Percentiles rank a stretch among this genome's conserved stretches.
These are phyloP conservation scores for Pilobolus umbonatus DNA, from an alignment of 192 early-diverging fungal species.

Conservation along the genomic window DNA sequence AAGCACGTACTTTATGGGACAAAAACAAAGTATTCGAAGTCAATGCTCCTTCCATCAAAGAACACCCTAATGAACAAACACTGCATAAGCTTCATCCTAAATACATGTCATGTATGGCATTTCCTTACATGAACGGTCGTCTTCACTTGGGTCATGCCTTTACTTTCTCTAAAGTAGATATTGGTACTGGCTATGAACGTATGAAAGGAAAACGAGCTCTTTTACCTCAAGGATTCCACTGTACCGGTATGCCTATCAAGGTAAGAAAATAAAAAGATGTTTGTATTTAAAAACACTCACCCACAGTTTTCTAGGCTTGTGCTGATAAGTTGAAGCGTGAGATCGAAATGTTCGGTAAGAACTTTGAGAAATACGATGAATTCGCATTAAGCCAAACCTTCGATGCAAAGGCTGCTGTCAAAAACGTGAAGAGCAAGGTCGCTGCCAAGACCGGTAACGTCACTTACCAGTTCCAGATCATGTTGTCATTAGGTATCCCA, in stretches of 20 bases:
- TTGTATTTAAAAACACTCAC: not conserved
- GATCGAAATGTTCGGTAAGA: constrained; percentile 75
- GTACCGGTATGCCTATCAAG: constrained; percentile 99
- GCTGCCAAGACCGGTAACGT: constrained; percentile 77
- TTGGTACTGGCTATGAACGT: constrained; percentile 90
- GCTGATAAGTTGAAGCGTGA: constrained; percentile 84
- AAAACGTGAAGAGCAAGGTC: constrained; percentile 79
- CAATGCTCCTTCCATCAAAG: constrained; percentile 73
- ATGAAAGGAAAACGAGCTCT: constrained; percentile 88
- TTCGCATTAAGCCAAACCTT: constrained; percentile 23
- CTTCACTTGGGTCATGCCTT: constrained; percentile 98
- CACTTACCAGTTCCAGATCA: constrained; percentile 97
- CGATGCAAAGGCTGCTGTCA: constrained; percentile 49
- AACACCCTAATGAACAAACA: constrained; percentile 38
- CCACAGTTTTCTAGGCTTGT: constrained; percentile 55
- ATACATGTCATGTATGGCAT: constrained; percentile 92
- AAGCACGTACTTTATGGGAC: constrained; percentile 79
- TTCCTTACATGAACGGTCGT: constrained; percentile 94
- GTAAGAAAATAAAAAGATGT: constrained; percentile 45
- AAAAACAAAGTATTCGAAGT: constrained; percentile 73
- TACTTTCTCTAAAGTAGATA: constrained; percentile 93
- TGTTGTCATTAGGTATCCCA: constrained; percentile 83
- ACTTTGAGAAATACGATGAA: constrained; percentile 50
- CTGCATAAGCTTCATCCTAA: constrained; percentile 75
- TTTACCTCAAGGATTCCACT: constrained; percentile 97